Percentiles rank a stretch among this genome's conserved stretches.
Evolutionary conservation across 768 basidiomycete genomes (phyloP).

Genomic region (Lentinula detonsa): DNA sequence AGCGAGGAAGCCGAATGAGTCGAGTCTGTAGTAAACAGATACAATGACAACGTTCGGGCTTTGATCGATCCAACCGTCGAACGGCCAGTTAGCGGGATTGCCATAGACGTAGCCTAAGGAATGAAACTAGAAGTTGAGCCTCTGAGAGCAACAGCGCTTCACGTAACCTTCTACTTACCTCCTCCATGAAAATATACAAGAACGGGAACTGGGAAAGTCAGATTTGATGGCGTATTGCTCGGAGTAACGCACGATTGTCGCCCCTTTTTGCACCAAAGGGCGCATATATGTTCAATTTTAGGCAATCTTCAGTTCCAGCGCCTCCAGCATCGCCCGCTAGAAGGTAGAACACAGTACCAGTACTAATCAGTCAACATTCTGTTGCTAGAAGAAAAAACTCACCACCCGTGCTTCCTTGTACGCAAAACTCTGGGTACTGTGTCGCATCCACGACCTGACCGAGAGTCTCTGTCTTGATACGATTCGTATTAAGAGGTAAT

Average conservation of each 20-base stretch:
- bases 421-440: constrained; percentile 49
- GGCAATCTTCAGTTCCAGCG: constrained; percentile 60
- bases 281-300: constrained; percentile 62
- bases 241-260: constrained; percentile 35
- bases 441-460: constrained; percentile 45
- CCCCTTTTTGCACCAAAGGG: constrained; percentile 40
- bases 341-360: background rate
- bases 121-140: background rate
- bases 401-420: constrained; percentile 53
- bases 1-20: constrained; percentile 58
- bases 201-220: constrained; percentile 27
- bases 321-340: constrained; percentile 53
- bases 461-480: constrained; percentile 26
- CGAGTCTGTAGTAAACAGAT: constrained; percentile 61
- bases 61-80: constrained; percentile 60
- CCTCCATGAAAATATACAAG: constrained; percentile 45
- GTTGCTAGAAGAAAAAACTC: constrained; percentile 6
- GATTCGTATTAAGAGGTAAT: constrained; percentile 42
- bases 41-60: constrained; percentile 57
- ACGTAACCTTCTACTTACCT: constrained; percentile 17
- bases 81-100: constrained; percentile 62
- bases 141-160: background rate
- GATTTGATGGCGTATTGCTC: background rate
- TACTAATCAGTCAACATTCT: background rate
- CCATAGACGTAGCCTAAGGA: constrained; percentile 46